Evolutionary conservation across 495 filamentous ascomycete genomes (phyloP).

Genomic region (Neurospora tetraspora): DNA sequence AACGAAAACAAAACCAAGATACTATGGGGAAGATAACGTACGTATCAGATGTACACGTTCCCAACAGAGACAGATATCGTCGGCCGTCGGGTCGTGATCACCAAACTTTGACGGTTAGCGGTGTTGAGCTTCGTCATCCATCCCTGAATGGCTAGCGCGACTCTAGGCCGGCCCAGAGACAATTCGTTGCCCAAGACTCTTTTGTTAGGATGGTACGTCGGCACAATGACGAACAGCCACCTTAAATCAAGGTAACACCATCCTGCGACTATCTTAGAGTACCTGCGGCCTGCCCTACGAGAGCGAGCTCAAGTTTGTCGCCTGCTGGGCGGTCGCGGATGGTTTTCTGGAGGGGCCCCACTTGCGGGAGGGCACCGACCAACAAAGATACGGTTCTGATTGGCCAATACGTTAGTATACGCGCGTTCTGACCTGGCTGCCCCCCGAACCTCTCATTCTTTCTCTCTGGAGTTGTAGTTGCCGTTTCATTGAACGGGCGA

Average conservation of each 20-base stretch:
- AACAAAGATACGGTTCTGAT: background rate
- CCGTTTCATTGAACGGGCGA: background rate
- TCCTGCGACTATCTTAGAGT: background rate
- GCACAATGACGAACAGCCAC: rapidly evolving
- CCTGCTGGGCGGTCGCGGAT: background rate
- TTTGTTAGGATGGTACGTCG: background rate
- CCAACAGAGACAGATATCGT: background rate
- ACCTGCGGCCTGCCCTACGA: background rate
- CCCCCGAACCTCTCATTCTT: background rate
- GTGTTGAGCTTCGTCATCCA: background rate
- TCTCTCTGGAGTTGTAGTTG: background rate
- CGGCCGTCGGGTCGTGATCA: background rate
- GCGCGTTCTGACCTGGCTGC: background rate
- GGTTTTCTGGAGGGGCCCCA: background rate
- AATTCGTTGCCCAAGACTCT: background rate
- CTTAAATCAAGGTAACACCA: background rate
- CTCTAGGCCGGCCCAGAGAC: background rate
- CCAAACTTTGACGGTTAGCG: background rate
- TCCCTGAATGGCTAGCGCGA: background rate
- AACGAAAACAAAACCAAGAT: background rate
- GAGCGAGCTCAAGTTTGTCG: background rate
- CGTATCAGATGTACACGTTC: background rate
- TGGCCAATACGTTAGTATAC: background rate
- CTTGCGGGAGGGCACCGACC: background rate
- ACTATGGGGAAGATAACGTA: background rate